Base-by-base conservation (phyloP, 306 rosid species). In the Comarum palustre region DNA sequence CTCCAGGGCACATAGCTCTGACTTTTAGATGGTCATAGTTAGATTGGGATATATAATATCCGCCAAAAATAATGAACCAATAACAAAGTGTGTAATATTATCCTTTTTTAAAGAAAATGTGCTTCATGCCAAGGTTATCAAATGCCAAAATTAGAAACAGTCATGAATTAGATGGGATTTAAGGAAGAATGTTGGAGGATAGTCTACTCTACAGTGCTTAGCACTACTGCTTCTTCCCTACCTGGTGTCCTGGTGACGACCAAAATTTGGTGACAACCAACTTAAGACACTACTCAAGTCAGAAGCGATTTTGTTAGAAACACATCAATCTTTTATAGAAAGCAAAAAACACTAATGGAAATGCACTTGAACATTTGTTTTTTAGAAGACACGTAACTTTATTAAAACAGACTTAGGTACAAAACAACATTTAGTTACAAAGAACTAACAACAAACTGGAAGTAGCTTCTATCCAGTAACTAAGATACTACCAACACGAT, bases 1-100 rank as follows among this genome's bases (percentile, higher is more conserved):
- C 45, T 64, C 17, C 47, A 32, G 68, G 48, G 46, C 68, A 36
- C 46, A 63, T 16, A 32, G 42, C 48, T 64, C 68, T 64, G 68
- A 64, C 68, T 38, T 64, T 64, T 25, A 38, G 68, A 64, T 38
- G 68, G 68, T n/a, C 17, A 36, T 11, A 31, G 16, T 61, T 61
- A 32, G 66, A 32, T 32, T 61, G 22, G 22, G 4, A 61, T 6
- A 31, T 61, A 17, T 16, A 61, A 16, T 34, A 61, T 25, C 66
- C 22, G 43, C 66, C 66, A 34, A 8, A 61, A 17, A 32, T 32
- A 31, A 16, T 32, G 14, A 32, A 17, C 41, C 48, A 38, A n/a
- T 38, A 64, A n/a, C 38, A 38, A 64, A 17, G 48, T 36, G 68
- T 36, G 27, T 38, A 62, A 9, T 62, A 14, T 2, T 32, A 16